phyloP scores from a whole-genome alignment of 1,139 yeast species.

The Geotrichum carabidarum region DNA sequence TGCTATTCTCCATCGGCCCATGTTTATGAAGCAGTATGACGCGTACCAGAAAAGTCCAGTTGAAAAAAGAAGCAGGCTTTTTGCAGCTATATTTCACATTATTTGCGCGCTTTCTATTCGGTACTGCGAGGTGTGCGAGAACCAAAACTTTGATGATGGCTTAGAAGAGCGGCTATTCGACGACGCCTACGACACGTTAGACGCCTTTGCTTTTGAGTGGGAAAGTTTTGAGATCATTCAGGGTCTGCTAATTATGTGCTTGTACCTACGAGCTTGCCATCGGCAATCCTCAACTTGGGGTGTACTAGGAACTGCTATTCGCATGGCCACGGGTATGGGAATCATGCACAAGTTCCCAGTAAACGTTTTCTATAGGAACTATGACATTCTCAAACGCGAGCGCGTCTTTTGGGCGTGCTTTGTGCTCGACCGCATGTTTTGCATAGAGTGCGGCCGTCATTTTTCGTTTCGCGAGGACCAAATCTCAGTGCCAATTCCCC shows the following conservation, averaged over 20 bases:
- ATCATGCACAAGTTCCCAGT: slow-evolving; percentile 34
- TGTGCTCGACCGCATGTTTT: slow-evolving; percentile 51
- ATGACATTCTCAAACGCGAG: slow-evolving; percentile 49
- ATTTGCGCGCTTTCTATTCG: slow-evolving; percentile 52
- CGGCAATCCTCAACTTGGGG: slow-evolving; percentile 54
- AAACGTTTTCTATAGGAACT: slow-evolving; percentile 28
- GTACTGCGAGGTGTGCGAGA: slow-evolving; percentile 46
- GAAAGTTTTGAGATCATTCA: slow-evolving; percentile 62
- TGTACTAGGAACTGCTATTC: slow-evolving; percentile 52
- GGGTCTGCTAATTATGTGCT: slow-evolving; percentile 52
- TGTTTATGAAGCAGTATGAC: slow-evolving; percentile 49
- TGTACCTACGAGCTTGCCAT: slow-evolving; percentile 53
- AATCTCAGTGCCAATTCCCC: slow-evolving; percentile 39
- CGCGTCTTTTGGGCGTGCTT: slow-evolving; percentile 57
- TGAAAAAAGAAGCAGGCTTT: slow-evolving; percentile 39
- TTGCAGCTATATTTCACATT: slow-evolving; percentile 49
- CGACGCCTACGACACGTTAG: slow-evolving; percentile 46
- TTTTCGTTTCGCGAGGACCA: slow-evolving; percentile 45
- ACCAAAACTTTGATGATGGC: slow-evolving; percentile 34
- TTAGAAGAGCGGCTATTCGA: slow-evolving; percentile 53
- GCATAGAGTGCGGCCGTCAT: slow-evolving; percentile 52
- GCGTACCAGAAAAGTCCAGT: slow-evolving; percentile 37
- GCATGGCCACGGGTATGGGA: slow-evolving; percentile 56
- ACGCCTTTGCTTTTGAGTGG: slow-evolving; percentile 58
- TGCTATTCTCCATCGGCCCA: slow-evolving; percentile 51